Evolutionary conservation across 495 filamentous ascomycete genomes (phyloP), one percentile per base, ranked within the genome.

Genomic region (Lepidopterella palustris): DNA sequence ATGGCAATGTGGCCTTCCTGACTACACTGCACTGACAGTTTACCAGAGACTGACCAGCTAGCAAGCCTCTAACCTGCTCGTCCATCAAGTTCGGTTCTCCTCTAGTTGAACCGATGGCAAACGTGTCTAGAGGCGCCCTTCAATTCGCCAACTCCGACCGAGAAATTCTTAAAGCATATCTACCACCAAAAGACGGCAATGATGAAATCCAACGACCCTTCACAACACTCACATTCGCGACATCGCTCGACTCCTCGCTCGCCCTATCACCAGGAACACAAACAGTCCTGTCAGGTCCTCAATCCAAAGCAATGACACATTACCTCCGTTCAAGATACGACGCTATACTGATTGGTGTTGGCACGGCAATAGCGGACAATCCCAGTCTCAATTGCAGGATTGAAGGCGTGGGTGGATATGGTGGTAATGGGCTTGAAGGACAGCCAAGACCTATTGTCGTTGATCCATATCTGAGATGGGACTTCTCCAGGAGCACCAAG

Each of bases 271-370:
- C 88, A 0, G 89, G 90, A 15, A 78, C 81, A 59, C 87, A 85
- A 62, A 96, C 91, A 1, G 73, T 79, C 0, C 81, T 96, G 4
- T 96, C 92, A 5, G 90, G 91, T 25, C 82, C 84, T 0, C 77
- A 84, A 63, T 85, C 89, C 13, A 96, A 96, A 70, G 79, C 87
- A 53, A 90, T 97, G 86, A 96, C 92, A 0, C 92, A 97, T 70
- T 90, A 86, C 70, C 79, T 97, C 18, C 87, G 92, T 56, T 83
- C 83, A 5, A 80, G 79, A 11, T 91, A 97, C 72, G 84, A 89
- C 61, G 90, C 88, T 13, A 95, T 97, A 55, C 76, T 92, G 10
- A 77, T 97, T 23, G 92, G 92, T 9, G 86, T 87, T 6, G 86
- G 87, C 4, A 97, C 92, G 13, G 89, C 89, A 18, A 76, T 87